Evolutionary conservation across 108 stramenopile species (phyloP).

Genomic region (Halocafeteria seosinensis): DNA sequence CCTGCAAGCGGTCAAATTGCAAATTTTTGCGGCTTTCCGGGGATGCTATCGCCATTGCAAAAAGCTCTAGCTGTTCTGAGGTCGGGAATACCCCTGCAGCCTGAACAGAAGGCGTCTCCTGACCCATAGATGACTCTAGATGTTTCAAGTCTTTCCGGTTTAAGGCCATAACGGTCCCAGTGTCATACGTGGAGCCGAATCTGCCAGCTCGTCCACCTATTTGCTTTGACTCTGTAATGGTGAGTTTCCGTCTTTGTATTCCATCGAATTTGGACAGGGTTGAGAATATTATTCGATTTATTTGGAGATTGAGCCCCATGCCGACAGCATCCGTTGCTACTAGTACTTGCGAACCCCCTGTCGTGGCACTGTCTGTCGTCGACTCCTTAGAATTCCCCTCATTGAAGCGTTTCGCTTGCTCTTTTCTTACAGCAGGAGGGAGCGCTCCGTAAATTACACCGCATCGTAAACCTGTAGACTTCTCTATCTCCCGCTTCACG

Average conservation of each 20-base stretch:
- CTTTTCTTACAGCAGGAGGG: conserved; percentile 65
- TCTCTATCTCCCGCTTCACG: conserved; percentile 65
- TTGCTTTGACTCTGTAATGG: conserved; percentile 40
- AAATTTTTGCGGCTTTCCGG: neutral
- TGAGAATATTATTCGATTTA: conserved; percentile 62
- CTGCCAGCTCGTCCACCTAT: conserved; percentile 75
- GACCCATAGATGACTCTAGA: neutral
- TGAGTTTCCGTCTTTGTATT: conserved; percentile 7
- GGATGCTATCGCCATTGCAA: neutral
- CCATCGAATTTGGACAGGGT: conserved; percentile 44
- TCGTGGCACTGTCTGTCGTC: no score
- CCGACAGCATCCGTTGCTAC: conserved; percentile 87
- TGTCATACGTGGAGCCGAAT: no score
- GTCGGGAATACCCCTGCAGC: neutral
- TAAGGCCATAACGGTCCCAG: no score
- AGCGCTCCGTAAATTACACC: conserved; percentile 78
- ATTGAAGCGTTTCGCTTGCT: conserved; percentile 71
- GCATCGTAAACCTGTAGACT: conserved; percentile 54
- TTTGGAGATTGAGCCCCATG: conserved; percentile 88
- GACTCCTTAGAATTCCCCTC: conserved; percentile 29
- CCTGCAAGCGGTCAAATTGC: neutral
- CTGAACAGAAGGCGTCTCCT: neutral
- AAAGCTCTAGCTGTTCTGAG: neutral
- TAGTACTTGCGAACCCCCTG: conserved; percentile 58
- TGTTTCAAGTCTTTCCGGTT: no score